Percentiles rank a stretch among this genome's conserved stretches.
These are phyloP conservation scores for Thraustochytrium sp. DNA, from an alignment of 352 stramenopile genomes.

Conservation along the genomic window DNA sequence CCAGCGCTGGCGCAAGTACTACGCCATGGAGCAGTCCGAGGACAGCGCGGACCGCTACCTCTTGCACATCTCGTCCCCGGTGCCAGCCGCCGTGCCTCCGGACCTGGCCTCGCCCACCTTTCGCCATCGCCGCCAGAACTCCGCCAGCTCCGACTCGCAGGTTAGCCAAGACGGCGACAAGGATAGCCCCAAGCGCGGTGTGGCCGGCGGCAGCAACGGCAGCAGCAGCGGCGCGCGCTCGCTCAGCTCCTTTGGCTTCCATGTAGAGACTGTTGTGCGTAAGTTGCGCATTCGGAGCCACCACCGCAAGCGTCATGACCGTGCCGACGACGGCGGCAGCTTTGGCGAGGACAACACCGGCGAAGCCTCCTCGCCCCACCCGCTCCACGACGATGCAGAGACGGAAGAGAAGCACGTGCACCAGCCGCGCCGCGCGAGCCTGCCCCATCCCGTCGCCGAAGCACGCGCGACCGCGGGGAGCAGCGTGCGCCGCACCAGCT, in stretches of 20 bases:
- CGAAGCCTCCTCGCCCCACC: neutral
- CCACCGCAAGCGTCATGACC: neutral
- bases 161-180: neutral
- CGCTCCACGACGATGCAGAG: too few relatives aligned
- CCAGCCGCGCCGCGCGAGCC: too few relatives aligned
- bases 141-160: neutral
- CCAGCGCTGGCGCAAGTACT: constrained; percentile 41
- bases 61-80: neutral
- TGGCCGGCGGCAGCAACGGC: neutral
- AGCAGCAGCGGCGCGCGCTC: neutral
- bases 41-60: constrained; percentile 19
- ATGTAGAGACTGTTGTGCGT: constrained; percentile 7
- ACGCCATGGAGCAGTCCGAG: neutral
- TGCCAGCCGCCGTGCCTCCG: neutral
- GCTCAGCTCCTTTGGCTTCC: neutral
- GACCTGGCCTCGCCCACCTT: neutral
- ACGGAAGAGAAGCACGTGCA: too few relatives aligned
- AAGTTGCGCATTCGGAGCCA: neutral
- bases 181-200: neutral
- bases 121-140: neutral
- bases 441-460: too few relatives aligned
- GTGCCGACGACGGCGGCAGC: neutral
- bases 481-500: too few relatives aligned
- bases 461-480: too few relatives aligned
- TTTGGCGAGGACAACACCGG: neutral